Base-by-base conservation (phyloP, 129 eudicot genomes). In the Lonicera japonica region DNA sequence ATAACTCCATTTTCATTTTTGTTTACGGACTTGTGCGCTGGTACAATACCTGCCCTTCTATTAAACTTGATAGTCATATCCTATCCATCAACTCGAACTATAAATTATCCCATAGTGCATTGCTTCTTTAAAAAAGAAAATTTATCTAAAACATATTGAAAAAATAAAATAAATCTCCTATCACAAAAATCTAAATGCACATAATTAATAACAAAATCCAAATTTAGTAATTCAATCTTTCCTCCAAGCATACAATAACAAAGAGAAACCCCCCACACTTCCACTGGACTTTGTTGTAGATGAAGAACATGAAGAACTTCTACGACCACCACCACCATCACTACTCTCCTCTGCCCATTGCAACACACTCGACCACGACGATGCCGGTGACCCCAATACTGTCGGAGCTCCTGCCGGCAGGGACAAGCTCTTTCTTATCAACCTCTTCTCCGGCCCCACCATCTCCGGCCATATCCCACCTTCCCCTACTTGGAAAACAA, bases 331-430 rank as follows among this genome's bases (percentile, higher is more conserved):
- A 11, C 78, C 63, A 51, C 78, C 59, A 11, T 73, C 78, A 40
- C 78, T 73, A 21, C 64, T 73, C 68, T 73, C 78, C 41, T 73
- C 78, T 15, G 78, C 78, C 78, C 78, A 73, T 21, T 73, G 78
- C 63, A 59, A 47, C 62, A 73, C 78, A 15, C 73, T 73, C 46
- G 78, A 73, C 12, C 63, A 58, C 53, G 78, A 58, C 48, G 68
- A 56, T 23, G 73, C 55, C 38, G 69, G 63, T 63, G 78, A 65
- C 61, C 50, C 29, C 5, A 72, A 59, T 38, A 39, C 47, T n/a
- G 73, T 20, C 41, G 41, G 50, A 61, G 48, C 4, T 34, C 67
- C 1, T 21, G 51, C 14, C 67, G 56, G 0, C 29, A 62, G 19
- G 18, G 73, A 62, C 52, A 61, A 66, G 36, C 72, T 73, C 53